Conservation (phyloP, 805 yeast species). For the Priceomyces fermenticarens region DNA sequence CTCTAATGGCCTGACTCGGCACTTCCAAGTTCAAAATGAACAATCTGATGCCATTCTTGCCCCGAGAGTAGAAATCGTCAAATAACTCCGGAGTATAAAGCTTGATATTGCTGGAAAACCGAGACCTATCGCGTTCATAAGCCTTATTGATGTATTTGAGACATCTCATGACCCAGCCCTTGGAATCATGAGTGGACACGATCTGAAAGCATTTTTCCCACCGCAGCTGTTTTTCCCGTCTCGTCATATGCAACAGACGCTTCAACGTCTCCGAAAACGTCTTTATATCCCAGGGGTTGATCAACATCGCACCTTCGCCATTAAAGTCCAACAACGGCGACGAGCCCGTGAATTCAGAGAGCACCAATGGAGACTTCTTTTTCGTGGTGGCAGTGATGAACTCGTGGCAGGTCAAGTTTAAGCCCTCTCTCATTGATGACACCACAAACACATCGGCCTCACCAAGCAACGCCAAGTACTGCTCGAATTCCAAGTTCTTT, state of each 20-base stretch:
- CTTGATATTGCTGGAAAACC: slow-evolving; percentile 18
- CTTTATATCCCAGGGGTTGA: slow-evolving; percentile 88
- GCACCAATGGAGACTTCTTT: slow-evolving; percentile 73
- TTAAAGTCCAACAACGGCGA: slow-evolving; percentile 62
- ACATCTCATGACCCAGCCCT: slow-evolving; percentile 66
- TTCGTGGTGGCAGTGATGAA: slow-evolving; percentile 72
- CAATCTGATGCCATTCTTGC: slow-evolving; percentile 38
- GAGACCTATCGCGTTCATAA: slow-evolving; percentile 31
- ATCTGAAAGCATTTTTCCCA: slow-evolving; percentile 63
- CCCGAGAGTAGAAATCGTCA: slow-evolving; percentile 24
- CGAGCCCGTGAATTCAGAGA: slow-evolving; percentile 94
- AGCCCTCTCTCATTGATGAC: slow-evolving; percentile 91
- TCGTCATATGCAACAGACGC: slow-evolving; percentile 61
- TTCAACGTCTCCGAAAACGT: slow-evolving; percentile 64
- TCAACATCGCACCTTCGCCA: slow-evolving; percentile 63
- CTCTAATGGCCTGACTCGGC: slow-evolving; percentile 22
- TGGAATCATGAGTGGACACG: slow-evolving; percentile 66
- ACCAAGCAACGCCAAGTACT: slow-evolving; percentile 77
- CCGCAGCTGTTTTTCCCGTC: slow-evolving; percentile 52
- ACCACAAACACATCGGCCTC: slow-evolving; percentile 90
- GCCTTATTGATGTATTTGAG: slow-evolving; percentile 48
- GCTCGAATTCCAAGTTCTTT: slow-evolving; percentile 85
- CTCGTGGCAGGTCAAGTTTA: slow-evolving; percentile 96
- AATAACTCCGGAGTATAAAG: slow-evolving; percentile 35
- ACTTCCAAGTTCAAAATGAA: slow-evolving; percentile 52